Base-by-base conservation (phyloP, 2,329 filamentous ascomycete genomes). In the Fusarium verticillioides region DNA sequence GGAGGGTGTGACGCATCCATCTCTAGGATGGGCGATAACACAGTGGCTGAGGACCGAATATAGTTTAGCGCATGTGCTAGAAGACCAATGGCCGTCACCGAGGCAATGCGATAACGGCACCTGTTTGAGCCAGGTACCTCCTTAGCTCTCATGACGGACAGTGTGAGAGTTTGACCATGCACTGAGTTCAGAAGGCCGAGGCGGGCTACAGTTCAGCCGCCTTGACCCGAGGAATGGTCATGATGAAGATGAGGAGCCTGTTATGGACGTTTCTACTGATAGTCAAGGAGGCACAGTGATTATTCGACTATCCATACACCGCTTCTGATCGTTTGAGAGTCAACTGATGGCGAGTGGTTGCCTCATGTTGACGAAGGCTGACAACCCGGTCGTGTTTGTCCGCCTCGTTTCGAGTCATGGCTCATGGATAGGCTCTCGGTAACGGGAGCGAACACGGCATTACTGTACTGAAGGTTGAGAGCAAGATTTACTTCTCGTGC, bases 1-100 rank as follows among this genome's bases (percentile, higher is more conserved):
- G 47, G 71, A 74, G 69, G 70, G 72, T 78, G 80, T 81, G 80
- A 81, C 79, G 80, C 80, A 81, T 80, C 75, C 78, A 80, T 75
- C 66, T 47, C 74, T 75, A 73, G 75, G 75, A 78, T 66, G 69
- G 70, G 72, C 72, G 79, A 80, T 80, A 80, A 78, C 75, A 79
- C 71, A 72, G 79, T 77, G 75, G 75, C 76, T 77, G 75, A 74
- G 70, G 23, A 19, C 74, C 75, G 26, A 57, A 72, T 57, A 21
- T 13, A 66, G 77, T 28, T 69, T 79, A 79, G 77, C 59, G 60
- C 23, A 1, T 1, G 15, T 32, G 15, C 54, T 32, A 50, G 49
- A 63, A 56, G 62, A 52, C 75, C 75, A 80, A 77, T 77, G 67
- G 67, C 60, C 68, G 79, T 81, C 77, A 68, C 79, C 77, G 65